Evolutionary conservation across 495 filamentous ascomycete species (phyloP).

Genomic region (Evansstolkia leycettana): DNA sequence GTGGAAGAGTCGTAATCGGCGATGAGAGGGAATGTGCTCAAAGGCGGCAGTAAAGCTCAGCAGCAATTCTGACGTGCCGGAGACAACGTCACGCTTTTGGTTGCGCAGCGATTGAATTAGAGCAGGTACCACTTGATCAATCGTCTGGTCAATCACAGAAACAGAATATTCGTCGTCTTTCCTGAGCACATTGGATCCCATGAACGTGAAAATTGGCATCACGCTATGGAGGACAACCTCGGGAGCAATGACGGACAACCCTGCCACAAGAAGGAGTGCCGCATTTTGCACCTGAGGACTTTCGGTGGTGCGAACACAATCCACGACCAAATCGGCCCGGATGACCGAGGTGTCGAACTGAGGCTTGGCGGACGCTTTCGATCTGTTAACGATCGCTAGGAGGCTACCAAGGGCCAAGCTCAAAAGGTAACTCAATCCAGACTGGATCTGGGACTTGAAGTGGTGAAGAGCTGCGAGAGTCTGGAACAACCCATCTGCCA

Average conservation of each 20-base stretch:
- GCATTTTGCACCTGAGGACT: conserved; percentile 86
- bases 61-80: conserved; percentile 72
- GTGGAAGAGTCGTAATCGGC: conserved; percentile 66
- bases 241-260: conserved; percentile 69
- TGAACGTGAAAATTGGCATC: conserved; percentile 98
- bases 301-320: conserved; percentile 77
- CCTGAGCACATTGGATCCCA: conserved; percentile 75
- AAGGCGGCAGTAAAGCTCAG: conserved; percentile 89
- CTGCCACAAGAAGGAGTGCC: conserved; percentile 78
- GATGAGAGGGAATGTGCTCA: conserved; percentile 81
- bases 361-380: conserved; percentile 44
- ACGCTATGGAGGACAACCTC: conserved; percentile 87
- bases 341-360: conserved; percentile 64
- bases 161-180: conserved; percentile 94
- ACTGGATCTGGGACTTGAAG: conserved; percentile 55
- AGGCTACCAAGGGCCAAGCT: conserved; percentile 65
- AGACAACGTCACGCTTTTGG: conserved; percentile 61
- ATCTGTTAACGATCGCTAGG: conserved; percentile 62
- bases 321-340: conserved; percentile 75
- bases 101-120: conserved; percentile 76
- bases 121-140: conserved; percentile 80
- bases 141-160: conserved; percentile 74
- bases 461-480: conserved; percentile 73
- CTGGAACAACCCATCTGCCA: conserved; percentile 69
- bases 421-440: conserved; percentile 78